Conservation (phyloP, 306 rosid species). For the Vigna nakashimae region DNA sequence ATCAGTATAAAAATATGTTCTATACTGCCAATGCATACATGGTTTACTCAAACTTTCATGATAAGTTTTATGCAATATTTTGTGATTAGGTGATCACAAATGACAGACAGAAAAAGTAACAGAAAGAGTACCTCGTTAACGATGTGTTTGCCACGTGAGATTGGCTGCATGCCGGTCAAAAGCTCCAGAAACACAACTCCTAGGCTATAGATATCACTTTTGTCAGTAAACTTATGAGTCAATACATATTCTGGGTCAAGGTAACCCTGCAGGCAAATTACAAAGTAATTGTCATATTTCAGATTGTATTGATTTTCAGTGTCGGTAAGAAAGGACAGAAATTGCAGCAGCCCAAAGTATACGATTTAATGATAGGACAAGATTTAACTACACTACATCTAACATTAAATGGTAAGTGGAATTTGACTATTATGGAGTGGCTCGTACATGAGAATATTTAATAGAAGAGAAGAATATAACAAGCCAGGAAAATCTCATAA, state of each 20-base stretch:
- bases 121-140: conserved; percentile 65
- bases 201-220: conserved; percentile 77
- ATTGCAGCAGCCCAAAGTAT: background rate
- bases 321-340: background rate
- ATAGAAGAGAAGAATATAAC: background rate
- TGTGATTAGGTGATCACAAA: background rate
- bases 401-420: background rate
- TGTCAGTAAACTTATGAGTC: conserved; percentile 75
- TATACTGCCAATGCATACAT: background rate
- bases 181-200: conserved; percentile 78
- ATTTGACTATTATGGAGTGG: background rate
- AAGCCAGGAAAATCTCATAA: background rate
- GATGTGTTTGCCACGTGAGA: conserved; percentile 71
- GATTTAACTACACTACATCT: background rate
- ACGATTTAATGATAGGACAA: background rate
- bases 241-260: conserved; percentile 74
- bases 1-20: background rate
- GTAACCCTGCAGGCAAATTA: conserved; percentile 64
- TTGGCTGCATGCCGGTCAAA: conserved; percentile 68
- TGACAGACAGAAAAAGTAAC: background rate
- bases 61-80: background rate
- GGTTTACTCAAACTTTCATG: background rate
- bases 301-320: background rate
- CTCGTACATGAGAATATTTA: background rate
- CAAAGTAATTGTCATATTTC: background rate